phyloP scores from a whole-genome alignment of 805 yeast genomes.

The Ogataea dorogensis region DNA sequence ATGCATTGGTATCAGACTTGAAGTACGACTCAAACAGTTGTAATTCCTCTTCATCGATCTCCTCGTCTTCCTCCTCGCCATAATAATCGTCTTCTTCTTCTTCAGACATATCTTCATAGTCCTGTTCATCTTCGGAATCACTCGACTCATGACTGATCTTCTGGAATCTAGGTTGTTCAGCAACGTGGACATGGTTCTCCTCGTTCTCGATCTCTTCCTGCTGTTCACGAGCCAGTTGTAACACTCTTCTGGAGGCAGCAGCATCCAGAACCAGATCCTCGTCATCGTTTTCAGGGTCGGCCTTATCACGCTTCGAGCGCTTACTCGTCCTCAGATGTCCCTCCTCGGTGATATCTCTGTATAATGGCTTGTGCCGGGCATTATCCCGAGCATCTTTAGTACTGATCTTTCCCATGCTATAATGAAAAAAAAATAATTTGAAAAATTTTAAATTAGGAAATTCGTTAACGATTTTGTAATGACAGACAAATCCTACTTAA shows the following conservation, averaged over 20 bases:
- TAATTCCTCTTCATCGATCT: constrained; percentile 77
- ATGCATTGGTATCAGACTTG: constrained; percentile 34
- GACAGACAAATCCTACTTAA: constrained; percentile 8
- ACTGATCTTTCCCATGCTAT: constrained; percentile 62
- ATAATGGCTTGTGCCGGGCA: constrained; percentile 78
- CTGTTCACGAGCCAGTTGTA: constrained; percentile 88
- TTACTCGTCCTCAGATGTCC: constrained; percentile 59
- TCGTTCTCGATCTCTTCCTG: constrained; percentile 85
- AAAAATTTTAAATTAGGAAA: constrained; percentile 15
- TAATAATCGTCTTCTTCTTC: constrained; percentile 39
- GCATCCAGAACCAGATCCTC: constrained; percentile 77
- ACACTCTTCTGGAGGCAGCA: constrained; percentile 74
- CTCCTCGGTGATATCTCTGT: constrained; percentile 72
- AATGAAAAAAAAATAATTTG: constrained; percentile 9
- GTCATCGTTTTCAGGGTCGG: constrained; percentile 43
- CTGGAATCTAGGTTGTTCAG: constrained; percentile 30
- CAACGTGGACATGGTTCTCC: constrained; percentile 37
- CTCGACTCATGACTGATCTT: constrained; percentile 37
- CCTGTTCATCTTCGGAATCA: constrained; percentile 30
- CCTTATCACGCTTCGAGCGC: constrained; percentile 24
- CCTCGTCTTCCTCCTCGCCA: constrained; percentile 54
- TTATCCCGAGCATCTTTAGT: constrained; percentile 50
- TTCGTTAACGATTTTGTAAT: constrained; percentile 9
- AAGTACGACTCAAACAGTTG: constrained; percentile 80
- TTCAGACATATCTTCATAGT: constrained; percentile 32